Evolutionary conservation across 1,284 basidiomycete genomes (phyloP), one percentile per base, ranked within the genome.

Genomic region (Ustilago xerochloae): DNA sequence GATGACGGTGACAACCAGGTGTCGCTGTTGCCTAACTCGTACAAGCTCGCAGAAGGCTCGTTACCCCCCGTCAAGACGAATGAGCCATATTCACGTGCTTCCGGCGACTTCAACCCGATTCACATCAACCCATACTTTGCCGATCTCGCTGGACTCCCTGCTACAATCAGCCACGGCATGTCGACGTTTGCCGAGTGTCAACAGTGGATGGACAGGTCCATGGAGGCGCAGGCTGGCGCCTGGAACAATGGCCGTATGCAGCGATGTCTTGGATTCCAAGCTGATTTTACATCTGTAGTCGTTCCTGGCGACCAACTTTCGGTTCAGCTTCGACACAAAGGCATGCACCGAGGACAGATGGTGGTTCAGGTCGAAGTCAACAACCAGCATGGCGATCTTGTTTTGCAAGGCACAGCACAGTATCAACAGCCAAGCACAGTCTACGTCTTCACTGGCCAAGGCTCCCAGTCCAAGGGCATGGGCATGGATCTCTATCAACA

Each of bases 61-160:
- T 77, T n/a, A 79, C 80, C 26, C 85, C 95, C 16, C 87, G 92
- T 41, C n/a, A n/a, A n/a, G n/a, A 93, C 93, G 57, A 98, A 99
- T 85, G 87, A 97, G 86, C 91, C 94, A 4, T 98, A 98, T 87
- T 97, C 94, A 5, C 91, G 91, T 85, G 90, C 95, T 63, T 98
- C 96, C 2, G 95, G 96, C 49, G 97, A 99, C 86, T 98, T 93
- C 88, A 98, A 89, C 85, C 92, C 93, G 16, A 97, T 99, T 78
- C 97, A 99, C 86, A 88, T 97, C 86, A 98, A 99, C 86, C 97
- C 96, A 0, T 98, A 98, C 88, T 98, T 99, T 87, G 90, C 96
- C 28, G 91, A 94, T 84, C 94, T 93, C 79, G 95, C 96, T 15
- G 89, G 91, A 18, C 90, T 99, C 22, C 96, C 95, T 29, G 92